Evolutionary conservation across 2,329 filamentous ascomycete species (phyloP).

Genomic region (Erysiphe neolycopersici): DNA sequence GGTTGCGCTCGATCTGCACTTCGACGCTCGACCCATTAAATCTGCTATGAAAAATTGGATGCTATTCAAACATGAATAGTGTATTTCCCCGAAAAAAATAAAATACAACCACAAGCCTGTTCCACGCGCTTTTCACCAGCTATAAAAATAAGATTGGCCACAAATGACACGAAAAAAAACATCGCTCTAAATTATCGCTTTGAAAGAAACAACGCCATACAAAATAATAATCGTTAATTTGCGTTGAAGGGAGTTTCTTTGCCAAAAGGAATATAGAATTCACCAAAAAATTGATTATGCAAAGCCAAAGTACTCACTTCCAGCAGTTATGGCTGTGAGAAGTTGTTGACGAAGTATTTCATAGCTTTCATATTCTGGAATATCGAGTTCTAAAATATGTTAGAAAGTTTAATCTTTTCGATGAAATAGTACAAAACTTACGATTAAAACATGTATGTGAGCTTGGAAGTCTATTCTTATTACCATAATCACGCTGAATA

Average conservation of each 20-base stretch:
- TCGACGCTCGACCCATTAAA: constrained; percentile 6
- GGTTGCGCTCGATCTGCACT: constrained; percentile 15
- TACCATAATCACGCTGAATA: constrained; percentile 92
- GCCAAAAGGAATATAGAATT: constrained; percentile 3
- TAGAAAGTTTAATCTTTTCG: constrained; percentile 4
- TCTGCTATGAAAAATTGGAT: neutral
- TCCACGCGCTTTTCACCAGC: constrained; percentile 3
- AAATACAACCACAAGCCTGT: neutral
- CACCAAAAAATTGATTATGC: constrained; percentile 28
- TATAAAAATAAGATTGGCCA: neutral
- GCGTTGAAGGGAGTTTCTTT: constrained; percentile 8
- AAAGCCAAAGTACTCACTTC: constrained; percentile 93
- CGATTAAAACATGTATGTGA: constrained; percentile 99
- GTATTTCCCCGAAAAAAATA: neutral
- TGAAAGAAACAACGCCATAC: constrained; percentile 7
- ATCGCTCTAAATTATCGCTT: constrained; percentile 3
- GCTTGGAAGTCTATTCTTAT: constrained; percentile 81
- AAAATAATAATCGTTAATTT: constrained; percentile 13
- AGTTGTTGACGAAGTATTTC: constrained; percentile 68
- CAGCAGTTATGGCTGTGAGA: constrained; percentile 89
- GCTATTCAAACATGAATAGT: neutral
- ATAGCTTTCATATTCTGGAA: constrained; percentile 95
- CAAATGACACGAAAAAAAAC: constrained; percentile 3
- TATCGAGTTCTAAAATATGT: constrained; percentile 51
- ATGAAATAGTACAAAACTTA: constrained; percentile 25